These are phyloP conservation scores for Curvularia lunata DNA, from an alignment of 2,329 filamentous ascomycete genomes.

Conservation along the genomic window DNA sequence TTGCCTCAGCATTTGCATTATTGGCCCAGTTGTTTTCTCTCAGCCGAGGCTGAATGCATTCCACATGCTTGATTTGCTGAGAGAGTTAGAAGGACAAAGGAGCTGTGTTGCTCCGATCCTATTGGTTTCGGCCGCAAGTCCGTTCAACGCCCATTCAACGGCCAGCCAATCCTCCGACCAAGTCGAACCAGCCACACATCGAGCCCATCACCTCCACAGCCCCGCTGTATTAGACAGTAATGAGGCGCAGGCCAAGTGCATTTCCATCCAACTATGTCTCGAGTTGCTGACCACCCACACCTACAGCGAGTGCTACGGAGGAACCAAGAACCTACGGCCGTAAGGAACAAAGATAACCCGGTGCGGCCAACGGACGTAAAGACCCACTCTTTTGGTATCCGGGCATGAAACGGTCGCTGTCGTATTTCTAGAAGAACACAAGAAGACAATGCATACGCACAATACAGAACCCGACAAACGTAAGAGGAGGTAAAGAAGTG, in stretches of 20 bases:
- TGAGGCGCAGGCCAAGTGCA: not conserved
- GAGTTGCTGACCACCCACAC: not conserved
- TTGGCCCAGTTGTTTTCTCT: not conserved
- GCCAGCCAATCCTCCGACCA: not conserved
- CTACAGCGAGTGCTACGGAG: not conserved
- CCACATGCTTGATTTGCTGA: not conserved
- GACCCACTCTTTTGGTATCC: not conserved
- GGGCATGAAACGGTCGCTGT: too few relatives aligned
- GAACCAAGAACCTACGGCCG: not conserved
- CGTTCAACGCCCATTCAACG: not conserved
- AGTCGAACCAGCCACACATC: not conserved
- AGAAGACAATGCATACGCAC: not conserved
- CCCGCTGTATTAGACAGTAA: not conserved
- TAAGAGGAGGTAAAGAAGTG: not conserved
- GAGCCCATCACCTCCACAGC: not conserved
- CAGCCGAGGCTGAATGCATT: not conserved
- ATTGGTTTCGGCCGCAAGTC: conserved; percentile 6
- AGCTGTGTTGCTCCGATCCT: not conserved
- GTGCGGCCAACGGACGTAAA: not conserved
- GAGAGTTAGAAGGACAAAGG: too few relatives aligned
- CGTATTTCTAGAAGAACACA: too few relatives aligned
- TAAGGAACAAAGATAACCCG: not conserved
- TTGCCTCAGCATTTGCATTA: not conserved
- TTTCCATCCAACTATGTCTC: not conserved
- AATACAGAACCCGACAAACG: too few relatives aligned